A percentile compares a stretch with the other conserved stretches of the same genome.
phyloP scores from a whole-genome alignment of 2,329 filamentous ascomycete species.

The Chaetomium globosum region DNA sequence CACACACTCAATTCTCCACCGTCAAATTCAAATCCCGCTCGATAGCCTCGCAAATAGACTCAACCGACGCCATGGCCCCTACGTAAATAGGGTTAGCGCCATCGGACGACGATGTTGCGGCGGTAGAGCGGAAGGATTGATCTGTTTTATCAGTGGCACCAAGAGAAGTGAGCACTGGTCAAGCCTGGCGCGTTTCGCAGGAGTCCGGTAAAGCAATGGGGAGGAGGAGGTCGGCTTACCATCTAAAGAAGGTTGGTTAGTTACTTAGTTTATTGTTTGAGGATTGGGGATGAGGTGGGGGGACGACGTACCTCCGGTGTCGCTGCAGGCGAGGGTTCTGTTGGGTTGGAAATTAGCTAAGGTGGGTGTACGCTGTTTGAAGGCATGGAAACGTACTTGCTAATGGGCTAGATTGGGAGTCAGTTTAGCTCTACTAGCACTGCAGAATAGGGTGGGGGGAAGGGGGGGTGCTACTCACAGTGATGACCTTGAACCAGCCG shows the following conservation, averaged over 20 bases:
- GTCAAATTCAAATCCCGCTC: constrained; percentile 53
- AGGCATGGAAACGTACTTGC: constrained; percentile 29
- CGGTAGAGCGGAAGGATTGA: constrained; percentile 11
- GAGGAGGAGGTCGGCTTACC: constrained; percentile 22
- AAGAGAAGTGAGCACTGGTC: constrained; percentile 13
- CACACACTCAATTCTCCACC: too few species aligned
- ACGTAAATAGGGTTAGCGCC: constrained; percentile 16
- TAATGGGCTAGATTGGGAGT: constrained; percentile 29
- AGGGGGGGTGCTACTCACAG: constrained; percentile 57
- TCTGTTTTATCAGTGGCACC: background rate
- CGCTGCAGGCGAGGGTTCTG: constrained; percentile 82
- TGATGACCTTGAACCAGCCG: constrained; percentile 38
- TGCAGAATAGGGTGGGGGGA: too few species aligned
- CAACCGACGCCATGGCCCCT: constrained; percentile 37
- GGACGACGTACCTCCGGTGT: constrained; percentile 45
- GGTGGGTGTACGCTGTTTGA: background rate
- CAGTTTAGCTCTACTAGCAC: background rate
- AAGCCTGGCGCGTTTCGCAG: constrained; percentile 7
- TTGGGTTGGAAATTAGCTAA: constrained; percentile 1
- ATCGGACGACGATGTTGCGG: background rate
- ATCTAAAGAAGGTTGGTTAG: constrained; percentile 15
- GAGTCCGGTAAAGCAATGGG: background rate
- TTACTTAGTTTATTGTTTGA: background rate
- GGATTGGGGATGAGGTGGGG: too few species aligned
- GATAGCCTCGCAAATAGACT: constrained; percentile 49